Base-by-base conservation (phyloP, 164 flowering plant species). In the Euptelea pleiosperma region DNA sequence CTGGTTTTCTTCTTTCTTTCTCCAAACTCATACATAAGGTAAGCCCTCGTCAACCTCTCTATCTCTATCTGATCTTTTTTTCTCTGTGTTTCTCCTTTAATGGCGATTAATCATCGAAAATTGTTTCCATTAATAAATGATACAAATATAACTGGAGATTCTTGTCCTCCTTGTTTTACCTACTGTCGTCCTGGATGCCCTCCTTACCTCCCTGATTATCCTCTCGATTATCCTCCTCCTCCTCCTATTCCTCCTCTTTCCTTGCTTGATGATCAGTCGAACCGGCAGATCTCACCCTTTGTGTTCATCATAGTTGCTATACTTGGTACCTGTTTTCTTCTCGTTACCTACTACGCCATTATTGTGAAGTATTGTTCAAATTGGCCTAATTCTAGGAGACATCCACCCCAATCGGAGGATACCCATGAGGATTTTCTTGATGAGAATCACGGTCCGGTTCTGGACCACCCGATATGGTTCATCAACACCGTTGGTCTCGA, bases 381-480 rank as follows among this genome's bases (percentile, higher is more conserved):
- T 11, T 58, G 73, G 65, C 57, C 34, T 6, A 15, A 47, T 0
- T 21, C 64, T 9, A 65, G 62, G 3, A 62, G 39, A 16, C 7
- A 45, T 1, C 55, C 52, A 15, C 19, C 55, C 8, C 35, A 36
- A 42, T 18, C 55, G 4, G 61, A 55, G 31, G 16, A 31, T n/a
- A 9, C n/a, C n/a, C 73, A 61, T 22, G 74, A 61, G 24, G 75
- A 65, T 30, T 58, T 63, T 37, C 46, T 56, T 15, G 73, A 75
- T 22, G 76, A 75, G 45, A 47, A 63, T 45, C 66, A 47, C 4
- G 65, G 53, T 0, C 68, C 64, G 0, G 28, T 37, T 0, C 25
- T 67, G 8, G 81, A 78, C 44, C 73, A 80, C 41, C 87, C 80
- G 6, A 70, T 77, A 2, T 82, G 85, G 87, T 68, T 61, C 29